phyloP scores from a whole-genome alignment of 2,329 filamentous ascomycete genomes.

The Ophiostoma piceae region DNA sequence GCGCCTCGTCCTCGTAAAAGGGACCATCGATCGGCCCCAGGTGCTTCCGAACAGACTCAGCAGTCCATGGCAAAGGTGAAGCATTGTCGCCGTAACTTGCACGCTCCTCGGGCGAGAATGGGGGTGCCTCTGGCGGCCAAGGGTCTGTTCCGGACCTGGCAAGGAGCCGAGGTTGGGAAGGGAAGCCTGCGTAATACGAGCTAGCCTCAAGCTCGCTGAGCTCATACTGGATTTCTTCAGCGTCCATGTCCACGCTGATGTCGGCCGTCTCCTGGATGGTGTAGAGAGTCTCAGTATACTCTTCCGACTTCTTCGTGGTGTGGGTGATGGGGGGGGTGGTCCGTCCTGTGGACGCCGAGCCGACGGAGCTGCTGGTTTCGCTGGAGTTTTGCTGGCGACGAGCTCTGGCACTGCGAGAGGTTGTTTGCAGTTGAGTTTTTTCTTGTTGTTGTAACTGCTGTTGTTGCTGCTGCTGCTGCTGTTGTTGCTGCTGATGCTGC shows the following conservation, averaged over 20 bases:
- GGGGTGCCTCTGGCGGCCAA: background rate
- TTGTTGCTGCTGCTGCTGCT: no score
- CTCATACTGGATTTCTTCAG: background rate
- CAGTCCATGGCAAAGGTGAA: background rate
- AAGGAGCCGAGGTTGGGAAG: background rate
- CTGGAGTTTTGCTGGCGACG: background rate
- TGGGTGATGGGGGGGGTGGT: background rate
- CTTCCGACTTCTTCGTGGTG: background rate
- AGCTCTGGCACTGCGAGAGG: background rate
- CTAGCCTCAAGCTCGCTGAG: background rate
- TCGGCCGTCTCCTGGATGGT: background rate
- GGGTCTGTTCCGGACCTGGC: background rate
- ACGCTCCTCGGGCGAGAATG: background rate
- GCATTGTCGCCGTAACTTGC: background rate
- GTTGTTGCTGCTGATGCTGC: background rate
- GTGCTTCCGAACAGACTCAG: background rate
- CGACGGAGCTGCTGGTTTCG: background rate
- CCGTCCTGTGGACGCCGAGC: background rate
- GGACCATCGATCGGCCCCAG: background rate
- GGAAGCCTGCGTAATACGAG: background rate
- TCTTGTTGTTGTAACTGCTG: background rate
- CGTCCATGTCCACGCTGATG: background rate
- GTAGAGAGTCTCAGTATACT: background rate
- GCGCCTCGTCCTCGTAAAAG: background rate
- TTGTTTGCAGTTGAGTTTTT: background rate